Evolutionary conservation across 768 basidiomycete species (phyloP).

Genomic region (Kwoniella pini): DNA sequence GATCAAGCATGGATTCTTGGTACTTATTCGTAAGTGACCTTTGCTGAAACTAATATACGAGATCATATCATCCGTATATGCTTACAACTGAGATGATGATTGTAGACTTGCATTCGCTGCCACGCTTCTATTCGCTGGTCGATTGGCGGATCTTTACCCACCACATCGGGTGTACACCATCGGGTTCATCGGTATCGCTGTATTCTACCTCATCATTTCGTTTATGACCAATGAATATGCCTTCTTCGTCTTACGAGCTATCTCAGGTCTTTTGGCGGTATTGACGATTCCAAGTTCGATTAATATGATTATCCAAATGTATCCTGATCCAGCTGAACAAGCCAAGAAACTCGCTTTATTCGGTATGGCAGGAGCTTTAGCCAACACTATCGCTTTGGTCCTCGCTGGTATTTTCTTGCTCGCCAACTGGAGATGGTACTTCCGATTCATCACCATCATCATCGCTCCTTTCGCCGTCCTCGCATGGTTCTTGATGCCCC

Average conservation of each 20-base stretch:
- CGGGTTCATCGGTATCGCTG: constrained; percentile 48
- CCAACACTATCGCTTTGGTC: constrained; percentile 44
- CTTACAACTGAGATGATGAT: neutral
- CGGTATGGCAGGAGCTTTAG: constrained; percentile 46
- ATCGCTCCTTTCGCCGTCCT: constrained; percentile 36
- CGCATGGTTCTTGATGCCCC: constrained; percentile 48
- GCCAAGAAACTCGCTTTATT: constrained; percentile 48
- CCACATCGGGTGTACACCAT: constrained; percentile 47
- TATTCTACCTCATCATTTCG: constrained; percentile 49
- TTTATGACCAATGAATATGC: constrained; percentile 48
- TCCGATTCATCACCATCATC: constrained; percentile 49
- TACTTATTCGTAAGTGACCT: constrained; percentile 35
- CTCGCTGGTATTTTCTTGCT: constrained; percentile 49
- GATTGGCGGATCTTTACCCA: constrained; percentile 45
- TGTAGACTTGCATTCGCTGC: constrained; percentile 19
- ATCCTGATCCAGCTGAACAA: constrained; percentile 44
- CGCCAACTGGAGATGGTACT: constrained; percentile 52
- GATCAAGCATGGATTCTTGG: constrained; percentile 47
- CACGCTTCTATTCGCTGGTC: constrained; percentile 42
- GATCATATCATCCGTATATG: neutral
- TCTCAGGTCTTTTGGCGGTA: constrained; percentile 45
- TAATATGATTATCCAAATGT: constrained; percentile 50
- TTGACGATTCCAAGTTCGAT: constrained; percentile 49
- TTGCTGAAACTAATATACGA: neutral
- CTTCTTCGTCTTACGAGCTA: constrained; percentile 50